phyloP scores from a whole-genome alignment of 192 early-diverging fungal genomes.

The Coemansia aciculifera region DNA sequence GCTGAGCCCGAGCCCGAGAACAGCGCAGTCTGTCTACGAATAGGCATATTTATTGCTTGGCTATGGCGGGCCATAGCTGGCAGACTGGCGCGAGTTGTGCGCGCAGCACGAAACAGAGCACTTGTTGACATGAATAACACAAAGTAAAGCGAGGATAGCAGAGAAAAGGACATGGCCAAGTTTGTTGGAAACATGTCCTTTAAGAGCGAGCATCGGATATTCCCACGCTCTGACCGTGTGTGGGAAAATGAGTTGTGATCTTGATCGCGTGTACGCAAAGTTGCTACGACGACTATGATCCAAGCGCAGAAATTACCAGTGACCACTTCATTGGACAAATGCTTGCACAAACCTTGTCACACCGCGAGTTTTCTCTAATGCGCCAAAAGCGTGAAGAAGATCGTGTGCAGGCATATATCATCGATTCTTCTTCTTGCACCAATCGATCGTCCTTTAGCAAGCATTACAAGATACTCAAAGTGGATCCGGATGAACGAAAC shows the following conservation, averaged over 20 bases:
- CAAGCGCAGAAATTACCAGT: background rate
- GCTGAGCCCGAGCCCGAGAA: conserved; percentile 22
- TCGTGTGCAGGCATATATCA: too few relatives aligned
- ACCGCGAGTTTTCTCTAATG: too few relatives aligned
- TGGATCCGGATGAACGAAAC: conserved; percentile 13
- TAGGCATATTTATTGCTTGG: background rate
- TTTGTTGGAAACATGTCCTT: background rate
- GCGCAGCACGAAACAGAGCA: background rate
- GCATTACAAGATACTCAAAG: too few relatives aligned
- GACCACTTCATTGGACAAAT: background rate
- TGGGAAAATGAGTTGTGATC: background rate
- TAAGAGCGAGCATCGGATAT: background rate
- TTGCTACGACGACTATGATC: background rate
- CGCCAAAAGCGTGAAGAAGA: too few relatives aligned
- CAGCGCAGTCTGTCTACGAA: background rate
- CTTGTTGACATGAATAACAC: background rate
- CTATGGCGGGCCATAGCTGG: background rate
- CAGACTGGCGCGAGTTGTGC: background rate
- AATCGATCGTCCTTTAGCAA: too few relatives aligned
- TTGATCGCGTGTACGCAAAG: background rate
- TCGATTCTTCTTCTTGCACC: too few relatives aligned
- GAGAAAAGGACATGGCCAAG: background rate
- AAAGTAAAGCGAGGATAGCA: background rate
- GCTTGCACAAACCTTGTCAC: too few relatives aligned
- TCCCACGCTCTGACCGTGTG: background rate